A percentile compares a stretch with the other conserved stretches of the same genome.
These are phyloP conservation scores for Paraconiothyrium sp. DNA, from an alignment of 2,329 filamentous ascomycete species.

Conservation along the genomic window DNA sequence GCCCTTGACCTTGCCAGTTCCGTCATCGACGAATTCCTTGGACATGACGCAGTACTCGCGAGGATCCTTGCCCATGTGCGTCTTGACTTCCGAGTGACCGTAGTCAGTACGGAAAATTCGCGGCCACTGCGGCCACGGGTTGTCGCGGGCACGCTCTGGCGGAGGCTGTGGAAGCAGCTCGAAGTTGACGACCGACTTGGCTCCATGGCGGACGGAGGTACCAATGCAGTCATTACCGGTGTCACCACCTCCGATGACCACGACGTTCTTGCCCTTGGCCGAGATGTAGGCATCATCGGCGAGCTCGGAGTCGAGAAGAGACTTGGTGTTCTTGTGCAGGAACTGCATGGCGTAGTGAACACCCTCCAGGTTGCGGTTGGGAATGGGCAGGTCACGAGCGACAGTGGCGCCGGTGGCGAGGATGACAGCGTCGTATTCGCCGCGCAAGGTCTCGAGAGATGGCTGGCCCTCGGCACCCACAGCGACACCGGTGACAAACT, in stretches of 20 bases:
- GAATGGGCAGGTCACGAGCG: conserved; percentile 89
- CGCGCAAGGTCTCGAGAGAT: conserved; percentile 75
- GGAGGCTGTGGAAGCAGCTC: conserved; percentile 94
- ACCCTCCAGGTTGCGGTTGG: conserved; percentile 85
- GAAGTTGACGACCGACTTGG: conserved; percentile 96
- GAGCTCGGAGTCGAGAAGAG: conserved; percentile 89
- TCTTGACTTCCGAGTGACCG: conserved; percentile 93
- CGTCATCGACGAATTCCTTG: conserved; percentile 93
- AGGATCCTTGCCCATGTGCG: conserved; percentile 94
- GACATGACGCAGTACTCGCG: conserved; percentile 99
- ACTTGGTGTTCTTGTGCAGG: conserved; percentile 97
- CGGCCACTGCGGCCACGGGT: conserved; percentile 98
- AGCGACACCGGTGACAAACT: conserved; percentile 79
- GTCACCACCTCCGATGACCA: conserved; percentile 97
- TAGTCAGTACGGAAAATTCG: conserved; percentile 99
- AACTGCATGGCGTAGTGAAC: conserved; percentile 98
- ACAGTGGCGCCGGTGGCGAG: conserved; percentile 94
- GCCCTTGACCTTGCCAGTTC: conserved; percentile 86
- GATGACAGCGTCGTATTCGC: conserved; percentile 81
- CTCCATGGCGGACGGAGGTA: conserved; percentile 93
- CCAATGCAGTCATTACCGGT: conserved; percentile 98
- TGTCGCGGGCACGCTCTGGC: conserved; percentile 87
- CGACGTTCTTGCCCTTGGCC: conserved; percentile 93
- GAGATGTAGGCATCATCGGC: conserved; percentile 87
- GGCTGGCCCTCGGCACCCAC: conserved; percentile 80